Percentiles rank a stretch among this genome's conserved stretches.
Conservation (phyloP, 1,284 basidiomycete species). For the Trametes sp. region DNA sequence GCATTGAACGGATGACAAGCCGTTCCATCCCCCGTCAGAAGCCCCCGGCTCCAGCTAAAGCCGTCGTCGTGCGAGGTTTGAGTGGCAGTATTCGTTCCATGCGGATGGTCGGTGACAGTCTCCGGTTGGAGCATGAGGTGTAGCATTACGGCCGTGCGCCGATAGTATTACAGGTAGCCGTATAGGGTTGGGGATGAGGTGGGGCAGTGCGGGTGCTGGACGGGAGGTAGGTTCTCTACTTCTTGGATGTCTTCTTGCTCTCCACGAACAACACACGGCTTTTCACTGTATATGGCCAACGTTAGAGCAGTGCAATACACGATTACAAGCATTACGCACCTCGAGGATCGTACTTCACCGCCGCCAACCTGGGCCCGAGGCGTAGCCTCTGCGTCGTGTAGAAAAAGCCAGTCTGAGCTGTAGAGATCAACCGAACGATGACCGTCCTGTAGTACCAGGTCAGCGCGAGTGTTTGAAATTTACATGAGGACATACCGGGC, state of each 20-base stretch:
- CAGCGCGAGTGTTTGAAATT: neutral
- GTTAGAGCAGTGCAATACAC: neutral
- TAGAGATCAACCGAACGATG: constrained; percentile 87
- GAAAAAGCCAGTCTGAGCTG: constrained; percentile 90
- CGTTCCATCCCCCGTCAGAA: too few species aligned
- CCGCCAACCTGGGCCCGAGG: constrained; percentile 74
- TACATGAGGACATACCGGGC: constrained; percentile 52
- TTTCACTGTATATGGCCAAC: constrained; percentile 58
- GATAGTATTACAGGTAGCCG: neutral
- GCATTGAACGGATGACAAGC: too few species aligned
- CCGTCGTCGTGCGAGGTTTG: too few species aligned
- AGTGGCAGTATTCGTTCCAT: too few species aligned
- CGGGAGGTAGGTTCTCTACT: constrained; percentile 20
- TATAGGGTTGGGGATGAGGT: neutral
- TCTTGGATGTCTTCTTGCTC: constrained; percentile 75
- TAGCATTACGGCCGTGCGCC: neutral
- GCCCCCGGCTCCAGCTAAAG: too few species aligned
- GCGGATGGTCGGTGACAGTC: too few species aligned
- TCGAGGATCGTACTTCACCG: constrained; percentile 89
- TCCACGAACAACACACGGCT: constrained; percentile 80
- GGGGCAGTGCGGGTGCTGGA: neutral
- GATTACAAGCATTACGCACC: constrained; percentile 55
- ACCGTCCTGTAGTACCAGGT: constrained; percentile 63
- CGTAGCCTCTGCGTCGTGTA: constrained; percentile 84
- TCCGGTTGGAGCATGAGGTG: too few species aligned